Conservation (phyloP, 2,329 filamentous ascomycete species). For the Diaporthe citrichinensis region DNA sequence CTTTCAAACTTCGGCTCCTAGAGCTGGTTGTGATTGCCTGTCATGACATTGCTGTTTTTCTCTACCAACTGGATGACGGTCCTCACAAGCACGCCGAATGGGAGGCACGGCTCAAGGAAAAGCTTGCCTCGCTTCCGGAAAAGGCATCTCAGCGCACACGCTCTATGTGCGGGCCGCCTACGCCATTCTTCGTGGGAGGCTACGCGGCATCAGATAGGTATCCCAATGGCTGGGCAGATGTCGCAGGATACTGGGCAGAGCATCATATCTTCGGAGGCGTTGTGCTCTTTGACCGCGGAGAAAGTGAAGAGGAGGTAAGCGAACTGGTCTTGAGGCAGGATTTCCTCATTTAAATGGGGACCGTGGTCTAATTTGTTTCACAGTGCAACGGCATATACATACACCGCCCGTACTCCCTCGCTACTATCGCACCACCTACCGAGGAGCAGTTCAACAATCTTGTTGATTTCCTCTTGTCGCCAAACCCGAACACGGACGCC, state of each 20-base stretch:
- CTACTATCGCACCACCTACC: constrained; percentile 21
- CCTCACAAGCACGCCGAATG: constrained; percentile 46
- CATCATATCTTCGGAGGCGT: constrained; percentile 48
- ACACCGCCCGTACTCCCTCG: background rate
- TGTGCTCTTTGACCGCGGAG: constrained; percentile 42
- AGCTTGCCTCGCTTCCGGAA: constrained; percentile 43
- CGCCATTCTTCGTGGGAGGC: constrained; percentile 48
- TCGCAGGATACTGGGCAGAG: constrained; percentile 51
- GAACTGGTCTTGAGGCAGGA: background rate
- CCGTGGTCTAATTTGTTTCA: background rate
- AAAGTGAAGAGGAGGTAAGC: constrained; percentile 26
- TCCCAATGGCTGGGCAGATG: constrained; percentile 48
- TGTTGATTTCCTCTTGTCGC: constrained; percentile 12
- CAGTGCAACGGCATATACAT: constrained; percentile 26
- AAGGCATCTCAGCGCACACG: constrained; percentile 39
- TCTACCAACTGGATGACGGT: constrained; percentile 45
- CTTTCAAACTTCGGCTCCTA: constrained; percentile 49
- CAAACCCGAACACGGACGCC: background rate
- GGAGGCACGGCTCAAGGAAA: constrained; percentile 10
- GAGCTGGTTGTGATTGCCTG: constrained; percentile 49
- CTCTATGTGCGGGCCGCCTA: constrained; percentile 41
- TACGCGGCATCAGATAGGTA: constrained; percentile 50
- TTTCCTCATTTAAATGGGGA: background rate
- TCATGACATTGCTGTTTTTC: constrained; percentile 49
- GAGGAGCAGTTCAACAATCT: constrained; percentile 24